A percentile compares a stretch with the other conserved stretches of the same genome.
These are phyloP conservation scores for Jaltomata sinuosa DNA, from an alignment of 257 asterid species.

Conservation along the genomic window DNA sequence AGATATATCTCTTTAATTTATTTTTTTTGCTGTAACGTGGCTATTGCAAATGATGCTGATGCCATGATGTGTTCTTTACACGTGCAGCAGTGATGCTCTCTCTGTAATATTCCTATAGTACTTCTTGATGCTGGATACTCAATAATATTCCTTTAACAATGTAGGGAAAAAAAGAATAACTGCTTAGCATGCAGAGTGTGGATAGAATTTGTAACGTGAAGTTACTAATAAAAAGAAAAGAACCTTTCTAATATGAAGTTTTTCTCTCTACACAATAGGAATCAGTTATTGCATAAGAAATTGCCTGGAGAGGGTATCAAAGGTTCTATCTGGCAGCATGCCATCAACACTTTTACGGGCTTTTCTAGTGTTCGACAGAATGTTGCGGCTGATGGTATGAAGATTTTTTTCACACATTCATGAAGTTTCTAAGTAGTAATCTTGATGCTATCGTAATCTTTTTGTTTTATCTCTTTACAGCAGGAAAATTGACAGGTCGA, in stretches of 20 bases:
- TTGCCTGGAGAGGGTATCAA: background rate
- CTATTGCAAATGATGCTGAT: background rate
- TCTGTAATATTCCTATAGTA: background rate
- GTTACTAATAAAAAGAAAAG: background rate
- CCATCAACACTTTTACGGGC: conserved; percentile 7
- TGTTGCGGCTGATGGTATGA: conserved; percentile 29
- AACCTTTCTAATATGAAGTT: background rate
- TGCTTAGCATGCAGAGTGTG: background rate
- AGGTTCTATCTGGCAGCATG: conserved; percentile 1
- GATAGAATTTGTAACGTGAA: background rate
- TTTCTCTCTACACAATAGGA: background rate
- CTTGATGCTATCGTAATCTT: conserved; percentile 5
- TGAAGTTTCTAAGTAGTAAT: background rate
- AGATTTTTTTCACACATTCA: background rate
- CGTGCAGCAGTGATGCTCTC: background rate
- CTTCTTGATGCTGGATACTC: background rate
- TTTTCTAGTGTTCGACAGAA: conserved; percentile 22
- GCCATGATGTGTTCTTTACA: background rate
- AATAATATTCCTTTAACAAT: background rate
- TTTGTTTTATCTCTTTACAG: background rate
- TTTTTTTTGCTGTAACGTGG: background rate
- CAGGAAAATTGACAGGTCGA: background rate
- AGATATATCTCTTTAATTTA: background rate
- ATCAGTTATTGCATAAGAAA: background rate
- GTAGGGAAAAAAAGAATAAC: background rate